phyloP scores from a whole-genome alignment of 179 eudicot genomes.

The Beta corolliflora region DNA sequence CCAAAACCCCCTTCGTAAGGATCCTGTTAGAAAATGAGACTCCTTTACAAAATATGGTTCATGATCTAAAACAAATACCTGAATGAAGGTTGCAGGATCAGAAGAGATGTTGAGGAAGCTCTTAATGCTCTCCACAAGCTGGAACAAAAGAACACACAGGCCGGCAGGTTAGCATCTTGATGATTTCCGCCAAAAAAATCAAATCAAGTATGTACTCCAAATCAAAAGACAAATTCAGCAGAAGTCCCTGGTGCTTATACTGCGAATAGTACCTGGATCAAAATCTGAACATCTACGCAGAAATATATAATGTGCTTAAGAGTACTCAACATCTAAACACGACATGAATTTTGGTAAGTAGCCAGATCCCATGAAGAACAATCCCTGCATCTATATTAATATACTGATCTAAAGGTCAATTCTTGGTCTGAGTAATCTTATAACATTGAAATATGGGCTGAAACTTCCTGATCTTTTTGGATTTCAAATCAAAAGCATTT shows the following conservation, averaged over 20 bases:
- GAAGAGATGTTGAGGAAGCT: constrained; percentile 41
- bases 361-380: neutral
- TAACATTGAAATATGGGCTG: too few relatives aligned
- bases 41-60: too few relatives aligned
- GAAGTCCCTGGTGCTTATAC: neutral
- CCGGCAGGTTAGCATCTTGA: neutral
- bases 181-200: neutral
- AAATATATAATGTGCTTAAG: neutral
- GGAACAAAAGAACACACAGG: constrained; percentile 1
- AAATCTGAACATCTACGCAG: too few relatives aligned
- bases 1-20: too few relatives aligned
- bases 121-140: constrained; percentile 58
- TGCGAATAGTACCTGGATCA: neutral
- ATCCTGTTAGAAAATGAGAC: too few relatives aligned
- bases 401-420: neutral
- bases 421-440: too few relatives aligned
- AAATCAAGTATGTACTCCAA: neutral
- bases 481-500: neutral
- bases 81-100: constrained; percentile 72
- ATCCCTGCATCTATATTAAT: neutral
- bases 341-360: neutral
- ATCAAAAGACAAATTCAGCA: neutral
- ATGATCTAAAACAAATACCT: constrained; percentile 40
- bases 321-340: neutral
- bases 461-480: too few relatives aligned